Evolutionary conservation across 2,329 filamentous ascomycete species (phyloP).

Genomic region (Sphaerulina musiva): DNA sequence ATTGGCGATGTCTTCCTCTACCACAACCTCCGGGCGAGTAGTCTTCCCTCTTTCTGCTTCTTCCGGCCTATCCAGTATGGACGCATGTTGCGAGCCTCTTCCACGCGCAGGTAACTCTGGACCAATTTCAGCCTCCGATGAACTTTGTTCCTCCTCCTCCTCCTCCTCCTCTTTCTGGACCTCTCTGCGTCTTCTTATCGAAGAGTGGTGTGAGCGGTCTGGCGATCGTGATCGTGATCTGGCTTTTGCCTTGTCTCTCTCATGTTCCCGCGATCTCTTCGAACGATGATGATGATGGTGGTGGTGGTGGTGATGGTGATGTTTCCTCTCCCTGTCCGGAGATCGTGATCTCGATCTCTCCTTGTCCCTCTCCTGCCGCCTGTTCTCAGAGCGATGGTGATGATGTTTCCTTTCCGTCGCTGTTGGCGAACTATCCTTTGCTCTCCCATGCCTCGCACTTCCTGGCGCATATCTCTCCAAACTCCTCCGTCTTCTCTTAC

Average conservation of each 20-base stretch:
- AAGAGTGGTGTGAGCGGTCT: background rate
- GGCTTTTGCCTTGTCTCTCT: background rate
- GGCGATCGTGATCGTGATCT: background rate
- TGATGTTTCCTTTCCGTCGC: background rate
- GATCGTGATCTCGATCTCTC: constrained; percentile 52
- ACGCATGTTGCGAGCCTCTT: background rate
- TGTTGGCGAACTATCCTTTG: constrained; percentile 4
- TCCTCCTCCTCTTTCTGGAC: background rate
- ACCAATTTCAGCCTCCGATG: constrained; percentile 59
- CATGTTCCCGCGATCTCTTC: background rate
- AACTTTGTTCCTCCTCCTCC: constrained; percentile 32
- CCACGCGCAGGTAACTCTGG: background rate
- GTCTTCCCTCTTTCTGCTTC: constrained; percentile 55
- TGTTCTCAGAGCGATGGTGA: background rate
- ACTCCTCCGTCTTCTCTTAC: background rate
- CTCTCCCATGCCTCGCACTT: constrained; percentile 5
- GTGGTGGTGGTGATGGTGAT: background rate
- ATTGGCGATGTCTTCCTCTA: constrained; percentile 53
- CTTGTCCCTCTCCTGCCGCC: background rate
- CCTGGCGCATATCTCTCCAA: constrained; percentile 3
- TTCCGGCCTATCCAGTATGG: constrained; percentile 62
- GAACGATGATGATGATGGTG: background rate
- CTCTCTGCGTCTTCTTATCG: background rate
- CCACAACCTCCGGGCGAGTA: constrained; percentile 54
- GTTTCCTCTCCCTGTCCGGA: constrained; percentile 49